Evolutionary conservation across 1,284 basidiomycete species (phyloP), one percentile per base, ranked within the genome.

Genomic region (Mycena citricolor): DNA sequence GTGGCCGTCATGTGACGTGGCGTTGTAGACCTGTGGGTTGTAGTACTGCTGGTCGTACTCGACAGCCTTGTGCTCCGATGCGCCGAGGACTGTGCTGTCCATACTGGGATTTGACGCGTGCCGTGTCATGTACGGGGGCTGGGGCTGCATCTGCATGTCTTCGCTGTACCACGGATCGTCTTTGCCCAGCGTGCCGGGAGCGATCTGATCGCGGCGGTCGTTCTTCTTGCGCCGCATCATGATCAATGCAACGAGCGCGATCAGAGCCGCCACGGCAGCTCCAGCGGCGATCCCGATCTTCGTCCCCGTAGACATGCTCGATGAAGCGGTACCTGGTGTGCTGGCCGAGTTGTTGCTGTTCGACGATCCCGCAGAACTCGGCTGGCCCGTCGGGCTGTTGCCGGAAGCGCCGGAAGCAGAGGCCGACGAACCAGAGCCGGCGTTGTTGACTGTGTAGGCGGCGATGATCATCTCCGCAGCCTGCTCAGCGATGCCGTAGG

Each of bases 401-500:
- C 25, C 14, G 42, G 23, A 13, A 25, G 32, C 17, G 49, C 23
- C 20, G 37, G 12, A 19, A 17, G 32, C 33, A 21, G 10, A 8
- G n/a, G 14, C 10, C 22, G 19, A 14, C 22, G 23, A 22, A 13
- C 2, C 21, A 10, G 25, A 43, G 20, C 30, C 39, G n/a, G n/a
- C n/a, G n/a, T n/a, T n/a, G n/a, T n/a, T n/a, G n/a, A n/a, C n/a
- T n/a, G n/a, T 36, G 21, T 54, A 31, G n/a, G 32, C 24, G n/a
- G 49, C 46, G 33, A 47, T 50, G 40, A 88, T 79, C 43, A 87
- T 68, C 33, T 74, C 72, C 5, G 82, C 73, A 0, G 76, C 83
- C 60, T 78, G 78, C 63, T 89, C 84, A 4, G 83, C 84, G 34
- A 87, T 66, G 21, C 82, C 87, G 58, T 85, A 91, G 2, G 77